phyloP scores from a whole-genome alignment of 371 early-diverging fungal genomes.

The Smittium mucronatum region DNA sequence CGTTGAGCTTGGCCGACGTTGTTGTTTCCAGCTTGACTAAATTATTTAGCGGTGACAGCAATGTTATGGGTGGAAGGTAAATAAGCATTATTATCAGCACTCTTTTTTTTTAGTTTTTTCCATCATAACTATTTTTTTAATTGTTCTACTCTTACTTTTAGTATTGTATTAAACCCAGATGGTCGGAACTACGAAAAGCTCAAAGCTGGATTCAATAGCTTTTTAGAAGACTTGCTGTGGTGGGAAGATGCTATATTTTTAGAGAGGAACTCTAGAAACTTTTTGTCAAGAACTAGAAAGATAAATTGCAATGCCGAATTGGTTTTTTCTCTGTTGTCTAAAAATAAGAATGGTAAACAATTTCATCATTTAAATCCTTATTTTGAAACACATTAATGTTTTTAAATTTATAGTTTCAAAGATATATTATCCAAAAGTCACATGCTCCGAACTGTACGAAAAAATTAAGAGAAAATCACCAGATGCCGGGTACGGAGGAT shows the following conservation, averaged over 20 bases:
- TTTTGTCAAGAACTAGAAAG: constrained; percentile 47
- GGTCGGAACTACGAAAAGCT: constrained; percentile 41
- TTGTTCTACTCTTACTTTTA: too few relatives aligned
- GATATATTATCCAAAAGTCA: constrained; percentile 78
- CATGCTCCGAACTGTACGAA: constrained; percentile 49
- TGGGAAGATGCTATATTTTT: constrained; percentile 83
- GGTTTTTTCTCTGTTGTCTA: constrained; percentile 25
- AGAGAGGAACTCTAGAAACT: constrained; percentile 87
- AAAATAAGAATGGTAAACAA: background rate
- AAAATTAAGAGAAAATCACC: constrained; percentile 37
- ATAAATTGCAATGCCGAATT: constrained; percentile 72
- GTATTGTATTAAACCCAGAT: constrained; percentile 73
- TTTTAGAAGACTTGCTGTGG: constrained; percentile 78
- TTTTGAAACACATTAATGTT: constrained; percentile 26
- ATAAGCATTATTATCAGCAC: too few relatives aligned
- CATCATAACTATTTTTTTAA: too few relatives aligned
- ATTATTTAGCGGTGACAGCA: constrained; percentile 84
- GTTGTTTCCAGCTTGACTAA: constrained; percentile 89
- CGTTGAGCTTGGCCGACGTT: constrained; percentile 66
- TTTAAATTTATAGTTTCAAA: constrained; percentile 50
- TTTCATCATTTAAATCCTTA: background rate
- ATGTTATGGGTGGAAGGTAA: constrained; percentile 91
- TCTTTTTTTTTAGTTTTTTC: constrained; percentile 12
- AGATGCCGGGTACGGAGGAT: constrained; percentile 72
- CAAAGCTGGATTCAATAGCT: constrained; percentile 34